Percentiles rank a stretch among this genome's conserved stretches.
These are phyloP conservation scores for Aleurites moluccanus DNA, from an alignment of 441 rosid species.

Conservation along the genomic window DNA sequence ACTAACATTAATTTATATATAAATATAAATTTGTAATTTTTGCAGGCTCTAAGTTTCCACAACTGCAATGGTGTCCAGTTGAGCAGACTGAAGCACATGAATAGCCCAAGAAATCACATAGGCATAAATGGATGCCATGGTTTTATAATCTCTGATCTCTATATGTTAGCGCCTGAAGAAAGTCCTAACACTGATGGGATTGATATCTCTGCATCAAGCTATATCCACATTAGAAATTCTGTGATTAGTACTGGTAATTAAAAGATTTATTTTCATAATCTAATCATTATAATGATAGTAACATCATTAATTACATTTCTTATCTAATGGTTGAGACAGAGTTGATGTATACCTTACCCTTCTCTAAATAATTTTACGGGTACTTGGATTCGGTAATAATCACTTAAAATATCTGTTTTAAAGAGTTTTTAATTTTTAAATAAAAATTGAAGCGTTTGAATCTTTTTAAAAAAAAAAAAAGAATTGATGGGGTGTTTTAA, in stretches of 20 bases:
- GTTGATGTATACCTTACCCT: background rate
- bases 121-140: background rate
- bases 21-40: background rate
- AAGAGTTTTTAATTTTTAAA: no score
- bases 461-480: no score
- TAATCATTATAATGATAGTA: background rate
- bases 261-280: background rate
- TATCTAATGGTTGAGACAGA: no score
- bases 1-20: no score
- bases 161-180: background rate
- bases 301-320: background rate
- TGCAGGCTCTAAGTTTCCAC: slow-evolving; percentile 18
- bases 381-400: no score
- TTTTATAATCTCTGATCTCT: background rate
- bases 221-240: background rate
- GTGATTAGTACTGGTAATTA: slow-evolving; percentile 14
- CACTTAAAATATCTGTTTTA: no score
- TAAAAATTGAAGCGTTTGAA: no score
- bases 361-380: no score
- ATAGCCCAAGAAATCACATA: slow-evolving; percentile 20
- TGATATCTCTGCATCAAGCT: slow-evolving; percentile 5
- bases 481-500: no score
- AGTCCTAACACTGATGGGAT: slow-evolving; percentile 14
- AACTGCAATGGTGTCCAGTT: slow-evolving; percentile 9
- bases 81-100: slow-evolving; percentile 11